A percentile compares a stretch with the other conserved stretches of the same genome.
These are phyloP conservation scores for Botryobasidium botryosum DNA, from an alignment of 768 basidiomycete genomes.

Conservation along the genomic window DNA sequence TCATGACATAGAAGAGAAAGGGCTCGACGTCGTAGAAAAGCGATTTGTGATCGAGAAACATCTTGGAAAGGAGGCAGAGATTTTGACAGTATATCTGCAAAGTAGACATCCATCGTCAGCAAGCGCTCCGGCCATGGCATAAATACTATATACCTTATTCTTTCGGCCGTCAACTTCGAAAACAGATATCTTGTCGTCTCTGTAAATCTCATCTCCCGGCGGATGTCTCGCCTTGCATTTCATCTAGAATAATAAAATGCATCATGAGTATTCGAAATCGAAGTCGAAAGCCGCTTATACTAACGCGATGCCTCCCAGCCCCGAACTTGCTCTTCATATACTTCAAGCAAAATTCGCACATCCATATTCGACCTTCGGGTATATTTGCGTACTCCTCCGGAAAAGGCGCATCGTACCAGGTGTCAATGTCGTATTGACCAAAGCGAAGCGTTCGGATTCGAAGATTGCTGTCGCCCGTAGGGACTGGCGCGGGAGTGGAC, in stretches of 20 bases:
- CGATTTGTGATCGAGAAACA: slow-evolving; percentile 98
- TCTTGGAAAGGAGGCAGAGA: slow-evolving; percentile 89
- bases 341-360: slow-evolving; percentile 96
- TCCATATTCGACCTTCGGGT: slow-evolving; percentile 84
- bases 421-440: slow-evolving; percentile 82
- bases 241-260: slow-evolving; percentile 33
- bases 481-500: slow-evolving; percentile 18
- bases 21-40: slow-evolving; percentile 99
- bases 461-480: too few species aligned
- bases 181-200: slow-evolving; percentile 73
- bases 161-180: slow-evolving; percentile 97
- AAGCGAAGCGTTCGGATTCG: slow-evolving; percentile 82
- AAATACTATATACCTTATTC: slow-evolving; percentile 51
- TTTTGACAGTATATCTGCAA: slow-evolving; percentile 94
- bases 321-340: slow-evolving; percentile 93
- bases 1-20: slow-evolving; percentile 96
- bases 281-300: slow-evolving; percentile 21
- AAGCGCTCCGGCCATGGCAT: background rate
- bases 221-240: slow-evolving; percentile 94
- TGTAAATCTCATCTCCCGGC: slow-evolving; percentile 95
- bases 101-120: background rate
- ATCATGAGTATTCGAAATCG: background rate
- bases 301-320: slow-evolving; percentile 67
- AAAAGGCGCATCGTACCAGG: slow-evolving; percentile 98
- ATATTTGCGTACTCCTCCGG: slow-evolving; percentile 92